phyloP scores from a whole-genome alignment of 2,329 filamentous ascomycete species.

The Beauveria australis region DNA sequence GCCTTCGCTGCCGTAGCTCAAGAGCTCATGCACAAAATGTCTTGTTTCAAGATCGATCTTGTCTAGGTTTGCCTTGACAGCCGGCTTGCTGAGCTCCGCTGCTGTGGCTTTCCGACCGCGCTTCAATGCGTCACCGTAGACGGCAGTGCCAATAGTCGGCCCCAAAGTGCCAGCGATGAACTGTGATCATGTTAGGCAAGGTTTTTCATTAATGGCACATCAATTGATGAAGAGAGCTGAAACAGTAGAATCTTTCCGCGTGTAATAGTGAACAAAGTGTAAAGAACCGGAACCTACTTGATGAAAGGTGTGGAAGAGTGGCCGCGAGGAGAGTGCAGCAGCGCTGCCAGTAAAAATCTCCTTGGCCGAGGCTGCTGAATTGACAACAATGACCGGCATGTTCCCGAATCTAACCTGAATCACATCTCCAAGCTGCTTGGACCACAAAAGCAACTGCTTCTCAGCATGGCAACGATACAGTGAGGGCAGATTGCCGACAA shows the following conservation, averaged over 20 bases:
- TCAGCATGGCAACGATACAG: slow-evolving; percentile 2
- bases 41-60: slow-evolving; percentile 3
- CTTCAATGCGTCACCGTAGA: slow-evolving; percentile 3
- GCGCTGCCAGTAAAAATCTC: slow-evolving; percentile 4
- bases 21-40: slow-evolving; percentile 1
- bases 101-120: not conserved
- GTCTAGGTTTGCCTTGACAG: slow-evolving; percentile 1
- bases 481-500: slow-evolving; percentile 1
- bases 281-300: not conserved
- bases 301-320: slow-evolving; percentile 3
- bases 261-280: too few relatives aligned
- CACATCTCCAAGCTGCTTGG: slow-evolving; percentile 2
- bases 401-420: slow-evolving; percentile 1
- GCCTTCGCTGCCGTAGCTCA: not conserved
- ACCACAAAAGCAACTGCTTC: not conserved
- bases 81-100: slow-evolving; percentile 5
- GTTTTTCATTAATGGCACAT: not conserved
- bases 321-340: slow-evolving; percentile 1
- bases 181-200: not conserved
- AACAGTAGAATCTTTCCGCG: too few relatives aligned
- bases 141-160: not conserved
- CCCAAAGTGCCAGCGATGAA: slow-evolving; percentile 3
- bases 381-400: slow-evolving; percentile 2
- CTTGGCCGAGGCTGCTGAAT: not conserved
- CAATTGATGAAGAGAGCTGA: not conserved